Conservation (phyloP, 306 rosid genomes). For the Lagenaria siceraria region DNA sequence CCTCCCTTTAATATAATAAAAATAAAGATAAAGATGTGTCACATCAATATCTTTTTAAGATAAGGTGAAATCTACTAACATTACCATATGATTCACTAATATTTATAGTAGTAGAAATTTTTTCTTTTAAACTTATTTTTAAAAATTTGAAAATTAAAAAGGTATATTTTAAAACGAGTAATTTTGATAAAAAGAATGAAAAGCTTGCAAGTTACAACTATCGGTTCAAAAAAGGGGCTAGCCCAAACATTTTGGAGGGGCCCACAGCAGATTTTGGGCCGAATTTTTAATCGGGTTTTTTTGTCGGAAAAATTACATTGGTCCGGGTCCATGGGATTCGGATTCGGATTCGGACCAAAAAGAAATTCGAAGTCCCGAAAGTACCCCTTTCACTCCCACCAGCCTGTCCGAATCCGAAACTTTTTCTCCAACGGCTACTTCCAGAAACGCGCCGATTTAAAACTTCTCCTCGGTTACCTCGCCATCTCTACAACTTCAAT, state of each 20-base stretch:
- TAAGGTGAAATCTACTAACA: too few species aligned
- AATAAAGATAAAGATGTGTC: too few species aligned
- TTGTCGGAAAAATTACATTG: neutral
- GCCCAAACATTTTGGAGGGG: neutral
- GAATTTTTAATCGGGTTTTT: neutral
- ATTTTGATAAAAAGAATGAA: too few species aligned
- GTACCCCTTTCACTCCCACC: conserved; percentile 10
- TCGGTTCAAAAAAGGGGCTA: neutral
- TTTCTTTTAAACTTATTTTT: too few species aligned
- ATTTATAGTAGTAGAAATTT: too few species aligned
- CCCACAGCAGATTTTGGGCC: neutral
- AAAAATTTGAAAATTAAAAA: too few species aligned
- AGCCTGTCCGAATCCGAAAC: conserved; percentile 20
- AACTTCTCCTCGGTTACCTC: conserved; percentile 10
- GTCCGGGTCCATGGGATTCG: neutral
- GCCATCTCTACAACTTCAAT: conserved; percentile 9
- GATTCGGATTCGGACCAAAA: neutral
- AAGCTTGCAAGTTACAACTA: neutral
- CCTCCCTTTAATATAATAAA: too few species aligned
- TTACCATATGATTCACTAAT: too few species aligned
- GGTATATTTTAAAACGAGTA: too few species aligned
- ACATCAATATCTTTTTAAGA: too few species aligned
- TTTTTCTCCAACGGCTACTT: conserved; percentile 56
- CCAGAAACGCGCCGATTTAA: conserved; percentile 18
- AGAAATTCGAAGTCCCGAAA: neutral